phyloP scores from a whole-genome alignment of 2,329 filamentous ascomycete species.

The Epichloe brachyelytri region DNA sequence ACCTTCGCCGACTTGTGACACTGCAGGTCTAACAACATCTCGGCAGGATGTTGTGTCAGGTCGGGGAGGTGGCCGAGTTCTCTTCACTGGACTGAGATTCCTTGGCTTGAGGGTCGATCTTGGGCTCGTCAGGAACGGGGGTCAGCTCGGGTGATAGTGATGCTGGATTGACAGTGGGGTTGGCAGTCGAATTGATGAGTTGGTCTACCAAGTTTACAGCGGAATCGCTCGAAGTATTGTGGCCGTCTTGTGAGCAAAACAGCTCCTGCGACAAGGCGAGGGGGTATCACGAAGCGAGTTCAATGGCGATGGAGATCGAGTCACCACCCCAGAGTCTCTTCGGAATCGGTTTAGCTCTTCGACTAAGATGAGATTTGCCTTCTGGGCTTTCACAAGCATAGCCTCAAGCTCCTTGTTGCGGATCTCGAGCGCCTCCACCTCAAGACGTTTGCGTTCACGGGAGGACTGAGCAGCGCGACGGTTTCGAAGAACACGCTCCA shows the following conservation, averaged over 20 bases:
- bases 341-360: slow-evolving; percentile 38
- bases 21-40: slow-evolving; percentile 99
- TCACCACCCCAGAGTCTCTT: slow-evolving; percentile 28
- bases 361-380: slow-evolving; percentile 34
- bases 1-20: slow-evolving; percentile 86
- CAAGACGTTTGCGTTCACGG: slow-evolving; percentile 74
- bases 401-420: slow-evolving; percentile 59
- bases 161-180: slow-evolving; percentile 45
- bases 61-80: slow-evolving; percentile 47
- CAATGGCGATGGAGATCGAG: slow-evolving; percentile 27
- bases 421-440: slow-evolving; percentile 76
- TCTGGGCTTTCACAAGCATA: slow-evolving; percentile 46
- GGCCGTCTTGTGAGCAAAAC: slow-evolving; percentile 35
- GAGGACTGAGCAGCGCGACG: slow-evolving; percentile 94
- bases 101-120: slow-evolving; percentile 5
- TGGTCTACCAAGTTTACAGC: slow-evolving; percentile 28
- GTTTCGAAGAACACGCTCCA: slow-evolving; percentile 93
- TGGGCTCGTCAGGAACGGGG: slow-evolving; percentile 33
- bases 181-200: slow-evolving; percentile 25
- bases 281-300: slow-evolving; percentile 32
- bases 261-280: slow-evolving; percentile 47
- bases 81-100: slow-evolving; percentile 14
- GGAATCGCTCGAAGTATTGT: slow-evolving; percentile 16
- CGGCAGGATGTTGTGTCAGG: slow-evolving; percentile 99
- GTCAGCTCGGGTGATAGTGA: slow-evolving; percentile 45